A percentile compares a stretch with the other conserved stretches of the same genome.
Evolutionary conservation across 148 eudicot species (phyloP).

Genomic region (Polygonum maritimum): DNA sequence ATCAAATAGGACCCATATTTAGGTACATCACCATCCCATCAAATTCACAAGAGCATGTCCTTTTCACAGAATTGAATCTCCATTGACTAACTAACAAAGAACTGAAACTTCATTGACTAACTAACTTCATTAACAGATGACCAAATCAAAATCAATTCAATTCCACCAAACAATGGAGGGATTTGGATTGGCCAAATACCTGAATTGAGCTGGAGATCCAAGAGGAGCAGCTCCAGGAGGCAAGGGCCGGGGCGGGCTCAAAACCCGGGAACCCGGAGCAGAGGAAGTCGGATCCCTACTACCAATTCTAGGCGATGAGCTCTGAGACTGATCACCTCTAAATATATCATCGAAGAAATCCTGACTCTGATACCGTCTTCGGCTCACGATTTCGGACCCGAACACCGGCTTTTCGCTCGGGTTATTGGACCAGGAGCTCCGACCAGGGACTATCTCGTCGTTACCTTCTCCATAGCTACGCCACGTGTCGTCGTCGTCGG

Average conservation of each 20-base stretch:
- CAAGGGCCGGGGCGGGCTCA: conserved; percentile 46
- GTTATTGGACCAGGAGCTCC: conserved; percentile 21
- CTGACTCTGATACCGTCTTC: conserved; percentile 39
- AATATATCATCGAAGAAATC: conserved; percentile 85
- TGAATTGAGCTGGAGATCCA: conserved; percentile 47
- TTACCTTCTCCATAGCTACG: conserved; percentile 14
- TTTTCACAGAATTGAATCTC: neutral
- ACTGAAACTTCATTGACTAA: neutral
- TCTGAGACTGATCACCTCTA: conserved; percentile 46
- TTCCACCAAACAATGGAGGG: neutral
- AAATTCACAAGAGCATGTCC: neutral
- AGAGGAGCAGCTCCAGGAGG: conserved; percentile 31
- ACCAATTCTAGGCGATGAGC: conserved; percentile 47
- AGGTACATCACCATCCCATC: neutral
- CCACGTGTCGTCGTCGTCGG: conserved; percentile 3
- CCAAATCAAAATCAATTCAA: neutral
- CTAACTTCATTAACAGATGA: neutral
- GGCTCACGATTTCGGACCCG: conserved; percentile 31
- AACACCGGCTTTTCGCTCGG: conserved; percentile 60
- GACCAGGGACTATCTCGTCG: conserved; percentile 6
- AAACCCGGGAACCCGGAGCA: conserved; percentile 44
- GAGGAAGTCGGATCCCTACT: conserved; percentile 32
- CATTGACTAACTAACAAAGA: neutral
- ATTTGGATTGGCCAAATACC: conserved; percentile 28
- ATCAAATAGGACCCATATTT: neutral